Evolutionary conservation across 2,329 filamentous ascomycete genomes (phyloP).

Genomic region (Nemania sp.): DNA sequence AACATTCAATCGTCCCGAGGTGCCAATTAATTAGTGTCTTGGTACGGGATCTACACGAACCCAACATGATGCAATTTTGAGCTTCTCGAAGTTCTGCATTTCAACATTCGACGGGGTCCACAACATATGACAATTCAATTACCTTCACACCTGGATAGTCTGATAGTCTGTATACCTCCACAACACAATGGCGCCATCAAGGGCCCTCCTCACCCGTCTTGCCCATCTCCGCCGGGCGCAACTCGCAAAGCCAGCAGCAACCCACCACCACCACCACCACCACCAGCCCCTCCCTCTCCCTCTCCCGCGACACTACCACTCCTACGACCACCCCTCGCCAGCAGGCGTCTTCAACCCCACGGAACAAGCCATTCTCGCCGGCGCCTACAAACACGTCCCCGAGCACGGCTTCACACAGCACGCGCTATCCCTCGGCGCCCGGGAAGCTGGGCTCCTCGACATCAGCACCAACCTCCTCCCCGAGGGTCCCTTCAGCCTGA

Average conservation of each 20-base stretch:
- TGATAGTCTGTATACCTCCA: not conserved
- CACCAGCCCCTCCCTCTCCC: conserved; percentile 42
- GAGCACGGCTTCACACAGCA: conserved; percentile 82
- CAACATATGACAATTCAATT: not conserved
- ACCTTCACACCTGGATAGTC: no score
- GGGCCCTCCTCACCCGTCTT: conserved; percentile 43
- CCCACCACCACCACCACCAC: not conserved
- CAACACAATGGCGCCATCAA: conserved; percentile 46
- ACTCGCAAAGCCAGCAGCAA: conserved; percentile 12
- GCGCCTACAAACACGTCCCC: conserved; percentile 84
- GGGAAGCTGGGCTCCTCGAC: conserved; percentile 86
- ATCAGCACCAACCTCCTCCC: conserved; percentile 87
- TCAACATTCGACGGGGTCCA: not conserved
- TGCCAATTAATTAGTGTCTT: no score
- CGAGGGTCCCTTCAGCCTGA: conserved; percentile 82
- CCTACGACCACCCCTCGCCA: conserved; percentile 74
- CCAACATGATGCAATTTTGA: conserved; percentile 6
- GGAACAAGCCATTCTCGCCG: conserved; percentile 82
- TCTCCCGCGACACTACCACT: conserved; percentile 69
- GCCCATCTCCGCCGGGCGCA: conserved; percentile 32
- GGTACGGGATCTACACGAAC: not conserved
- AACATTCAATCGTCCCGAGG: not conserved
- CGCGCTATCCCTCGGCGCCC: conserved; percentile 80
- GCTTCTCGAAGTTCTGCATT: not conserved
- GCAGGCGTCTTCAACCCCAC: conserved; percentile 70